These are phyloP conservation scores for Ceratobasidium sp. DNA, from an alignment of 1,284 basidiomycete species.

Conservation along the genomic window DNA sequence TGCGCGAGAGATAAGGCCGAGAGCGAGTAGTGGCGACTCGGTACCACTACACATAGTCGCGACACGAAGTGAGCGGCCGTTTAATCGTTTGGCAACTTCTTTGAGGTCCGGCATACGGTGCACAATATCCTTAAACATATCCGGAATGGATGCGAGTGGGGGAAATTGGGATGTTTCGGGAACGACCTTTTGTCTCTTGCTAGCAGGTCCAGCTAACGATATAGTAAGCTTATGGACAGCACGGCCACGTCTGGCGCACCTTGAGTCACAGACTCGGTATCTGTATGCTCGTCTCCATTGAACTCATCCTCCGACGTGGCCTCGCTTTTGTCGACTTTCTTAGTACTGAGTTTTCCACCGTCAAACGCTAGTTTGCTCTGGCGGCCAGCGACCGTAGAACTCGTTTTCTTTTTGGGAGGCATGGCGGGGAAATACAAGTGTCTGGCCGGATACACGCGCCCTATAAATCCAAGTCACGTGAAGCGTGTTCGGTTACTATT, in stretches of 20 bases:
- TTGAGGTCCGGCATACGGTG: conserved; percentile 71
- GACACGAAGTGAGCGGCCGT: conserved; percentile 85
- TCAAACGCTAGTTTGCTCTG: conserved; percentile 28
- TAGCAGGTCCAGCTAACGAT: background rate
- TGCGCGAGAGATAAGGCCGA: conserved; percentile 79
- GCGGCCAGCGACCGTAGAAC: background rate
- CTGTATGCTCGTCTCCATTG: conserved; percentile 17
- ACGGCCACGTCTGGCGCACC: background rate
- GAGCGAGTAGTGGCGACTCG: conserved; percentile 89
- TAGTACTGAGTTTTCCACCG: conserved; percentile 20
- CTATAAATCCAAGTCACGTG: conserved; percentile 25
- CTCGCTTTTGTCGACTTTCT: conserved; percentile 16
- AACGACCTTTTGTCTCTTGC: conserved; percentile 42
- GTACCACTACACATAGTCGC: conserved; percentile 99
- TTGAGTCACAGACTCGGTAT: conserved; percentile 13
- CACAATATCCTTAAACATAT: conserved; percentile 87
- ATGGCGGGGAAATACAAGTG: background rate
- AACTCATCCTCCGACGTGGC: conserved; percentile 22
- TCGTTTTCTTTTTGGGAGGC: conserved; percentile 28
- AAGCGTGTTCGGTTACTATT: background rate
- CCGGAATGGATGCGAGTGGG: conserved; percentile 80
- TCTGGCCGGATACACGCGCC: background rate
- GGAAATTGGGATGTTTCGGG: conserved; percentile 71
- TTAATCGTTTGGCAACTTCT: conserved; percentile 70
- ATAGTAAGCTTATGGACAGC: background rate